Conservation (phyloP, 2,329 filamentous ascomycete genomes). For the Bipolaris zeicola region DNA sequence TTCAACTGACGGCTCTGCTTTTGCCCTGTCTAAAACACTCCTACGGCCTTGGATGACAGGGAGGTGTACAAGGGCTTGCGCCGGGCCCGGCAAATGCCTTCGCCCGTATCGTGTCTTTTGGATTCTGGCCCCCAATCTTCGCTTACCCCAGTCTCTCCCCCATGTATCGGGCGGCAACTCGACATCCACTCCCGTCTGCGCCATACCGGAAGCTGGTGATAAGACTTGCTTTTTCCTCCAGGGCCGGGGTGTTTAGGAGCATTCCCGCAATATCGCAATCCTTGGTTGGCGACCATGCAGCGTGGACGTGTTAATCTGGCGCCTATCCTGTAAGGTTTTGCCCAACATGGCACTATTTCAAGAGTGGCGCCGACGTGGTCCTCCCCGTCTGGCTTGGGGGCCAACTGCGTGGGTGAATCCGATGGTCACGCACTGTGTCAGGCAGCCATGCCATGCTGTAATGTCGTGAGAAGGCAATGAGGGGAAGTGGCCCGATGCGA, state of each 20-base stretch:
- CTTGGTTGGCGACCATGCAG: slow-evolving; percentile 3
- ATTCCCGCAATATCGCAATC: slow-evolving; percentile 2
- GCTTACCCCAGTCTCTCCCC: slow-evolving; percentile 28
- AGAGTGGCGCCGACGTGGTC: slow-evolving; percentile 10
- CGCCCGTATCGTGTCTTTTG: slow-evolving; percentile 16
- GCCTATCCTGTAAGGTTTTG: slow-evolving; percentile 9
- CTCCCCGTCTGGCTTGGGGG: slow-evolving; percentile 9
- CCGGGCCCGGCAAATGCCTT: background rate
- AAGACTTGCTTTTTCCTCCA: slow-evolving; percentile 5
- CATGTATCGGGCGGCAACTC: slow-evolving; percentile 4
- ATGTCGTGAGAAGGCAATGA: slow-evolving; percentile 4
- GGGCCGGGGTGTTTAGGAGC: slow-evolving; percentile 4
- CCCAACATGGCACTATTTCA: slow-evolving; percentile 8
- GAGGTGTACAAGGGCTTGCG: slow-evolving; percentile 1
- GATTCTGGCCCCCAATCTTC: slow-evolving; percentile 28
- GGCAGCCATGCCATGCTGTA: slow-evolving; percentile 5
- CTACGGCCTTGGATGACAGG: slow-evolving; percentile 1
- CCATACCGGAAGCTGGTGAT: slow-evolving; percentile 10
- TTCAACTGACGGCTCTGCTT: slow-evolving; percentile 1
- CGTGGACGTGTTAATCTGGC: slow-evolving; percentile 12
- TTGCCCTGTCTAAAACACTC: background rate
- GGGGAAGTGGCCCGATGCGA: background rate
- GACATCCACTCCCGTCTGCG: slow-evolving; percentile 7
- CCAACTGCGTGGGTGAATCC: slow-evolving; percentile 13
- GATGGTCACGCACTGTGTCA: slow-evolving; percentile 6